Percentiles rank a stretch among this genome's conserved stretches.
These are phyloP conservation scores for Parastagonospora nodorum DNA, from an alignment of 2,329 filamentous ascomycete species.

Conservation along the genomic window DNA sequence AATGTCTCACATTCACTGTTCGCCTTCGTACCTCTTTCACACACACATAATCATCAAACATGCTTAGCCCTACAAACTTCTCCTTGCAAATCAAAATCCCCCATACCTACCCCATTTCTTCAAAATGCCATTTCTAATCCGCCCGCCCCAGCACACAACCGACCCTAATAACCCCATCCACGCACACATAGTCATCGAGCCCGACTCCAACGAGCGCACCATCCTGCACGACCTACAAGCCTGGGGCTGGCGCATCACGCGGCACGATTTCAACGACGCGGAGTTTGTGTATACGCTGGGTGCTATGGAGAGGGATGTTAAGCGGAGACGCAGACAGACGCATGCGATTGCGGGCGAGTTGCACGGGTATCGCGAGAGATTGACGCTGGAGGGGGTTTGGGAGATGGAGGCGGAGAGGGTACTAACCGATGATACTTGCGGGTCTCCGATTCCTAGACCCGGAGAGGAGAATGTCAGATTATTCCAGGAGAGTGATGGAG, in stretches of 20 bases:
- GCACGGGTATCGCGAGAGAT: neutral
- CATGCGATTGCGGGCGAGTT: slow-evolving; percentile 3
- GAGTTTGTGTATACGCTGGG: neutral
- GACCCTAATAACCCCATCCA: neutral
- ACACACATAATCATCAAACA: neutral
- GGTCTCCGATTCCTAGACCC: neutral
- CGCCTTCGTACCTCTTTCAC: too few species aligned
- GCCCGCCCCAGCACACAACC: neutral
- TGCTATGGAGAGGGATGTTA: neutral
- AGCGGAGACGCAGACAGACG: neutral
- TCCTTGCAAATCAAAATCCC: neutral
- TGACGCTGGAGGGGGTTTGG: slow-evolving; percentile 8
- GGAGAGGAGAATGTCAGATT: neutral
- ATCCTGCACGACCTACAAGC: slow-evolving; percentile 4
- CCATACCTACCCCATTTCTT: neutral
- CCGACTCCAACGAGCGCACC: neutral
- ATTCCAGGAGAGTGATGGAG: neutral
- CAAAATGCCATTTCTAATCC: slow-evolving; percentile 9
- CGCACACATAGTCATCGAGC: neutral
- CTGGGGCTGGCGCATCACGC: slow-evolving; percentile 9
- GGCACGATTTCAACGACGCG: neutral
- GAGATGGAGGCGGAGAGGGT: slow-evolving; percentile 1
- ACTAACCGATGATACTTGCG: neutral
- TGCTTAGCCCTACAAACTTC: neutral
- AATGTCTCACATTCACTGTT: too few species aligned